Base-by-base conservation (phyloP, 2,329 filamentous ascomycete species). In the Cadophora luteo-olivacea region DNA sequence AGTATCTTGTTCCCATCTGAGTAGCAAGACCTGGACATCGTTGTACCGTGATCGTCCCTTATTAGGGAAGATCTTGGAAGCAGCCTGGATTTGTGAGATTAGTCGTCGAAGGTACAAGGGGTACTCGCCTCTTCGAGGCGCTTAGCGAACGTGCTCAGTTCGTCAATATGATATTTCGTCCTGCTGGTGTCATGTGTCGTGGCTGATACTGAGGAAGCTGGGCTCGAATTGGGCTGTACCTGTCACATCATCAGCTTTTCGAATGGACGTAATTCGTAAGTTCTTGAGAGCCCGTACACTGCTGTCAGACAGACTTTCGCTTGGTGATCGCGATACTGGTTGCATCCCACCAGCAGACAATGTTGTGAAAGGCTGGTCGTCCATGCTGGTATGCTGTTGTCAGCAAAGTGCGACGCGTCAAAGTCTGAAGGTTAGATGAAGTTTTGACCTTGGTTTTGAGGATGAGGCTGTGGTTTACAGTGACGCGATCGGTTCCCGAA, bases 1-100 rank as follows among this genome's bases (percentile, higher is more conserved):
- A 29, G 60, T 41, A 61, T 70, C 68, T 41, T 72, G 69, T 38
- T 70, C 72, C 72, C 72, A 74, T 64, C 69, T 65, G 9, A 72
- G 69, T 25, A 73, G 61, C 32, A 73, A 67, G 12, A 70, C 71
- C 52, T 70, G 58, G n/a, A 72, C 68, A 68, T 72, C 64, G n/a
- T 71, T 63, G 63, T 74, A 74, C n/a, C 71, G 67, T 24, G 68
- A 67, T n/a, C 70, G 68, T 7, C 70, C 70, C 55, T 65, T 67
- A 48, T 68, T 72, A 29, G 72, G 72, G 16, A 74, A 72, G 19
- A 68, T 67, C 52, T 70, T 70, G n/a, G 54, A 61, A 41, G 71
- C 70, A 57, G 72, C 69, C 71, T 73, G 25, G 22, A 61, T 61
- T 11, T 3, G 24, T 52, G 12, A 52, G 49, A 52, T 14, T 29